Conservation (phyloP, 2,329 filamentous ascomycete genomes). For the Phaeosphaeriaceae sp. region DNA sequence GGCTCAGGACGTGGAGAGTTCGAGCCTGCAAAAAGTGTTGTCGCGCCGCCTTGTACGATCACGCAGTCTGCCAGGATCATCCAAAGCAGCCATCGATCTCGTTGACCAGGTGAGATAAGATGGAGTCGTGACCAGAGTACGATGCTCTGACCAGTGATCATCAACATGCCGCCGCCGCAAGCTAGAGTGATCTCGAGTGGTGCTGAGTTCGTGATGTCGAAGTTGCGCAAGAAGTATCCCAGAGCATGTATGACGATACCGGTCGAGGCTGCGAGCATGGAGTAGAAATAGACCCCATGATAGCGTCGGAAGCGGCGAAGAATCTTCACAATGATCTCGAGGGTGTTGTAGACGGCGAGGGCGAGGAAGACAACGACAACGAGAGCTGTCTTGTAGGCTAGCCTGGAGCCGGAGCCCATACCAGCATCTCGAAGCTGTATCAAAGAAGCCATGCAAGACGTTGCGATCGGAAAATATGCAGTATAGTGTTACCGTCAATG, state of each 20-base stretch:
- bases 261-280: conserved; percentile 16
- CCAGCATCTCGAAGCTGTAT: conserved; percentile 6
- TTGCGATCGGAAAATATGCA: neutral
- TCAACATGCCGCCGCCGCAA: conserved; percentile 62
- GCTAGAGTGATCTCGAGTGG: conserved; percentile 51
- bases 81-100: conserved; percentile 51
- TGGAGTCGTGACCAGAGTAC: conserved; percentile 65
- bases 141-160: conserved; percentile 68
- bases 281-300: conserved; percentile 23
- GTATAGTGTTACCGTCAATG: neutral
- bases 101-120: conserved; percentile 17
- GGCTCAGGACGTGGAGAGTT: conserved; percentile 35
- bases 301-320: conserved; percentile 19
- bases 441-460: neutral
- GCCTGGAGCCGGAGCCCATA: conserved; percentile 11
- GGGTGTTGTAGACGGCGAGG: conserved; percentile 25
- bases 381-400: conserved; percentile 15
- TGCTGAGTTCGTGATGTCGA: conserved; percentile 9
- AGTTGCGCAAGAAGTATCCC: conserved; percentile 21
- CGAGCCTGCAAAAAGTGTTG: conserved; percentile 61
- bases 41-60: conserved; percentile 58
- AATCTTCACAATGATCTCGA: conserved; percentile 26
- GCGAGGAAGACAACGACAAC: conserved; percentile 19
- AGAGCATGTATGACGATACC: conserved; percentile 21
- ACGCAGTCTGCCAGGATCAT: conserved; percentile 59